Evolutionary conservation across 495 filamentous ascomycete species (phyloP), one percentile per base, ranked within the genome.

Genomic region (Daldinia childiae): DNA sequence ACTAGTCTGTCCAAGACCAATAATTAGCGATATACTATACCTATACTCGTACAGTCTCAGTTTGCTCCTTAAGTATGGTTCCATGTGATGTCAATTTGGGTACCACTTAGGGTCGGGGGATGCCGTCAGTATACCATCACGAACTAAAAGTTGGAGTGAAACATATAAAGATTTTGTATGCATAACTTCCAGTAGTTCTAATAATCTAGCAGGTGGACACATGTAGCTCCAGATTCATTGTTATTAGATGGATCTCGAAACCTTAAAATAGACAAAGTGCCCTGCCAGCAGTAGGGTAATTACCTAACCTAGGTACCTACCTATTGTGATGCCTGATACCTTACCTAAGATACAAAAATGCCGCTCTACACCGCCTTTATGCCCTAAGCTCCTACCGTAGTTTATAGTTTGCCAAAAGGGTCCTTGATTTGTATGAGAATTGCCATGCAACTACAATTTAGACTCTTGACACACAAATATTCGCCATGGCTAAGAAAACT

Each of bases 401-500:
- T 48, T 45, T 30, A 14, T 58, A 24, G 21, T 19, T 30, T 57
- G 59, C 64, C 58, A 72, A 57, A 58, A 55, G 43, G 69, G 69
- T 67, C 24, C 64, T 72, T 50, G 14, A 7, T 64, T 64, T 21
- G 24, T 45, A 45, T 39, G 15, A 56, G 1, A 15, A 36, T 27
- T 19, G 27, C 32, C 50, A 32, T 30, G 21, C 56, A 9, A 60
- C 26, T 29, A 38, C 27, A 15, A 38, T 38, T 39, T 39, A 7
- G 4, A 21, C 8, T 45, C 6, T 24, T 24, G 32, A 61, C 48
- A 30, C 14, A 21, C 19, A 56, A 39, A 19, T 30, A 51, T 36
- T 52, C 48, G 67, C 15, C 27, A 82, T 81, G 78, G 62, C 74
- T 1, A 51, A 62, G 63, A 56, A 45, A n/a, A 38, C 54, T 9